Evolutionary conservation across 352 stramenopile species (phyloP).

Genomic region (Globisporangium rhizosaccharum): DNA sequence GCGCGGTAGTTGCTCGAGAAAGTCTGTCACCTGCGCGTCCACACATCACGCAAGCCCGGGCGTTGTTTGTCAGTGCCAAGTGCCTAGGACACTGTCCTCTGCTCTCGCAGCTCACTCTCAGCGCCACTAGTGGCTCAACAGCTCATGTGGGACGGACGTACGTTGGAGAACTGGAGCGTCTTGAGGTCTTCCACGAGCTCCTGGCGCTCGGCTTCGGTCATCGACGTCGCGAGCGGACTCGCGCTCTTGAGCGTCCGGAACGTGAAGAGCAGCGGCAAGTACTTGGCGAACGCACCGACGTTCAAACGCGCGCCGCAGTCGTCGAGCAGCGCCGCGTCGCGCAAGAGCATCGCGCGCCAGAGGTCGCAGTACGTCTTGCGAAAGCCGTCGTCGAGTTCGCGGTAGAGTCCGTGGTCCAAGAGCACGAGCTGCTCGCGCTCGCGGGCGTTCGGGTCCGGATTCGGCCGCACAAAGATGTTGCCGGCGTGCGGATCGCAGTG

Average conservation of each 20-base stretch:
- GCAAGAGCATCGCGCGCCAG: slow-evolving; percentile 93
- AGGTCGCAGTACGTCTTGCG: slow-evolving; percentile 92
- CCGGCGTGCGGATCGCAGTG: slow-evolving; percentile 96
- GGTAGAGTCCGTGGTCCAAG: slow-evolving; percentile 97
- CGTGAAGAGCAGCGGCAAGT: slow-evolving; percentile 84
- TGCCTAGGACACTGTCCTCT: background rate
- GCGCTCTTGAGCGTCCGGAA: slow-evolving; percentile 72
- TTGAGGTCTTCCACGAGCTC: slow-evolving; percentile 59
- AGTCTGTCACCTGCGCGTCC: slow-evolving; percentile 50
- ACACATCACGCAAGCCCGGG: background rate
- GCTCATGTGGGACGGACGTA: slow-evolving; percentile 18
- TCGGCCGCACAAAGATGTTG: slow-evolving; percentile 88
- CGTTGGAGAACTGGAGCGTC: slow-evolving; percentile 54
- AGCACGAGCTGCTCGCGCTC: slow-evolving; percentile 91
- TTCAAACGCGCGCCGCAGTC: slow-evolving; percentile 52
- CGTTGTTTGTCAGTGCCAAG: background rate
- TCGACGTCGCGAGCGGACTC: slow-evolving; percentile 48
- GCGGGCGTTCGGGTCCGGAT: slow-evolving; percentile 33
- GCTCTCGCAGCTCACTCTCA: background rate
- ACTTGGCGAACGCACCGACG: slow-evolving; percentile 54
- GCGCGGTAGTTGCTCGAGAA: slow-evolving; percentile 80
- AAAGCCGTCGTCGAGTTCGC: slow-evolving; percentile 91
- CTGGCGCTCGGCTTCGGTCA: slow-evolving; percentile 62
- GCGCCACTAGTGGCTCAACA: background rate
- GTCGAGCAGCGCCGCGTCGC: slow-evolving; percentile 72